Evolutionary conservation across 2,329 filamentous ascomycete genomes (phyloP).

Genomic region (Fusarium vanettenii): DNA sequence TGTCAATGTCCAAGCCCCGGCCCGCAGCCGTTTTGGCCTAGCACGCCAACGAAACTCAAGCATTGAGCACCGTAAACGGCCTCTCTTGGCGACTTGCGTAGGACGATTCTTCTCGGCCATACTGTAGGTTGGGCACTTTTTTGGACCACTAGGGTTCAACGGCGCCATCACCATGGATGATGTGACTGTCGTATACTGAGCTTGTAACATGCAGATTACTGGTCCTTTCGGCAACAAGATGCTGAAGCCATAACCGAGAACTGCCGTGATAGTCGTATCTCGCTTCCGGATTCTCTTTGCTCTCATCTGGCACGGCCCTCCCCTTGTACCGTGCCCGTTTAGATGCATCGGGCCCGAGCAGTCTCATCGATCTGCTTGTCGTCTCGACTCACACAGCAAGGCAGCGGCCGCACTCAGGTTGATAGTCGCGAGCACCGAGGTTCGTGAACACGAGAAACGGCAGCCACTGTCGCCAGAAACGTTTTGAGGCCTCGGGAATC

Average conservation of each 20-base stretch:
- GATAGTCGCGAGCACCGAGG: neutral
- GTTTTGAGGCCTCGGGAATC: neutral
- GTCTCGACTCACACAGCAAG: neutral
- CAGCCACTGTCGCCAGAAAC: neutral
- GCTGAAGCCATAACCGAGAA: slow-evolving; percentile 4
- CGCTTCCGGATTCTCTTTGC: neutral
- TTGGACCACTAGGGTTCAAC: neutral
- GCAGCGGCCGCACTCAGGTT: neutral
- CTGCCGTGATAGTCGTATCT: slow-evolving; percentile 5
- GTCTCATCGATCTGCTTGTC: neutral
- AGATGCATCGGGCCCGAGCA: neutral
- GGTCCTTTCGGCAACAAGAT: neutral
- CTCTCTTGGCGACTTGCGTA: slow-evolving; percentile 13
- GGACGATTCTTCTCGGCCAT: slow-evolving; percentile 9
- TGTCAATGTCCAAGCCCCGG: slow-evolving; percentile 16
- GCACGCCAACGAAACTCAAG: neutral
- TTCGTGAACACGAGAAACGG: neutral
- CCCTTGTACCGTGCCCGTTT: slow-evolving; percentile 6
- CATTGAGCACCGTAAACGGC: neutral
- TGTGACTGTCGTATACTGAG: slow-evolving; percentile 5
- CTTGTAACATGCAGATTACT: neutral
- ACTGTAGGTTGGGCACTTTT: neutral
- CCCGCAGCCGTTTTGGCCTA: slow-evolving; percentile 12
- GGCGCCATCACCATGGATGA: slow-evolving; percentile 4
- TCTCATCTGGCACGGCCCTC: slow-evolving; percentile 20